Conservation (phyloP, 1,284 basidiomycete genomes). For the Apiotrichum veenhuisii region DNA sequence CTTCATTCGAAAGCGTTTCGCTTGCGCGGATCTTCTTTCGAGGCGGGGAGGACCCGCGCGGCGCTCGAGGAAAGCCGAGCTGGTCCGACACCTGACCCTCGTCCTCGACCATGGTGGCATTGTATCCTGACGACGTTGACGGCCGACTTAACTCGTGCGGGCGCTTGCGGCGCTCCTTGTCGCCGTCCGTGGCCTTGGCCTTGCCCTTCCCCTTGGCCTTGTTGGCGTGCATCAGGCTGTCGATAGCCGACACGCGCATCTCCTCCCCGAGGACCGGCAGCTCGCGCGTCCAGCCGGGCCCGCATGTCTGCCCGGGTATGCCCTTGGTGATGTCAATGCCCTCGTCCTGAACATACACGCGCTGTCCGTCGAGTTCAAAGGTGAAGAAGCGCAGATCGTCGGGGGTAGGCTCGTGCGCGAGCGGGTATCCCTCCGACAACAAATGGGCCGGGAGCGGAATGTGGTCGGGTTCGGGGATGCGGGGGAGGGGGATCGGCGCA, state of each 20-base stretch:
- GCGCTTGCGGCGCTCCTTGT: conserved; percentile 27
- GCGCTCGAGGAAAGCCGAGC: background rate
- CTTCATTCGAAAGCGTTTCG: conserved; percentile 14
- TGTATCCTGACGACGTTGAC: background rate
- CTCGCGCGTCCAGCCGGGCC: conserved; percentile 27
- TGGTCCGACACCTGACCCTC: background rate
- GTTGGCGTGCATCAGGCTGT: conserved; percentile 5
- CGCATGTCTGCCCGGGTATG: conserved; percentile 8
- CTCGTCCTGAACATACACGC: conserved; percentile 44
- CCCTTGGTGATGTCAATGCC: conserved; percentile 11
- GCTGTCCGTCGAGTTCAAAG: conserved; percentile 37
- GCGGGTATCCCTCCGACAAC: conserved; percentile 34
- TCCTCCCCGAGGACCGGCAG: conserved; percentile 17
- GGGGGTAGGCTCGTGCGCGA: conserved; percentile 41
- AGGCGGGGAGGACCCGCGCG: conserved; percentile 28
- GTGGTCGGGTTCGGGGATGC: conserved; percentile 34
- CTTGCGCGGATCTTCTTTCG: conserved; percentile 39
- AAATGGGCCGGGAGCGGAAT: conserved; percentile 31
- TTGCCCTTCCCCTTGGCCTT: conserved; percentile 29
- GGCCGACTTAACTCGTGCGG: conserved; percentile 23
- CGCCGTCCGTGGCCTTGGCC: background rate
- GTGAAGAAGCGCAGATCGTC: conserved; percentile 43
- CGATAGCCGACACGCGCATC: conserved; percentile 7
- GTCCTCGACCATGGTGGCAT: no score
- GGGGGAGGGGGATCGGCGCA: conserved; percentile 43